Conservation (phyloP, 1,139 yeast species). For the Yamadazyma siamensis region DNA sequence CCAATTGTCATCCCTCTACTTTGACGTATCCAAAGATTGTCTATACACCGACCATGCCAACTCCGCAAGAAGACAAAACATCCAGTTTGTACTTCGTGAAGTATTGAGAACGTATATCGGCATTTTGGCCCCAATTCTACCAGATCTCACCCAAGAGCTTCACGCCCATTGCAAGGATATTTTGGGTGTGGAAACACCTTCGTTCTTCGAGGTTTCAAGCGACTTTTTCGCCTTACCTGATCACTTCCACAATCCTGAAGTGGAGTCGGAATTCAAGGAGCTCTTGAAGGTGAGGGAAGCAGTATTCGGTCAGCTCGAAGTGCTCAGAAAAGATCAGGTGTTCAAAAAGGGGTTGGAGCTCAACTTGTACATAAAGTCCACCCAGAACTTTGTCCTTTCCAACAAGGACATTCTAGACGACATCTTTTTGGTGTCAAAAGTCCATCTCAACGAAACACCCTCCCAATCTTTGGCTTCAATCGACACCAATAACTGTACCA, state of each 20-base stretch:
- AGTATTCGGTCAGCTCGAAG: constrained; percentile 42
- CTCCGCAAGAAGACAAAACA: constrained; percentile 55
- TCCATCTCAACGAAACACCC: constrained; percentile 25
- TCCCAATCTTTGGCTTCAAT: constrained; percentile 7
- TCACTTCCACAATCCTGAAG: constrained; percentile 17
- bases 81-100: constrained; percentile 68
- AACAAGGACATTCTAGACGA: constrained; percentile 45
- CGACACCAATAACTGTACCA: constrained; percentile 20
- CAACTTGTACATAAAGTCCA: constrained; percentile 16
- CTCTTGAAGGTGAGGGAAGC: constrained; percentile 48
- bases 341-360: constrained; percentile 69
- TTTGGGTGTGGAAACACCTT: constrained; percentile 26
- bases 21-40: constrained; percentile 82
- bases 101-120: constrained; percentile 61
- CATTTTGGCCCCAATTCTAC: constrained; percentile 76
- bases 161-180: constrained; percentile 57
- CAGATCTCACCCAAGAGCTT: constrained; percentile 81
- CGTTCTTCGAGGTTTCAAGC: constrained; percentile 54
- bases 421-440: constrained; percentile 65
- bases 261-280: constrained; percentile 38
- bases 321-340: constrained; percentile 24
- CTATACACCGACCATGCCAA: constrained; percentile 63
- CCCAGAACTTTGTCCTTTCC: constrained; percentile 28
- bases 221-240: constrained; percentile 28
- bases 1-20: constrained; percentile 77